Evolutionary conservation across 345 rosid genomes (phyloP), one percentile per base, ranked within the genome.

Genomic region (Cardamine chenopodiifolia): DNA sequence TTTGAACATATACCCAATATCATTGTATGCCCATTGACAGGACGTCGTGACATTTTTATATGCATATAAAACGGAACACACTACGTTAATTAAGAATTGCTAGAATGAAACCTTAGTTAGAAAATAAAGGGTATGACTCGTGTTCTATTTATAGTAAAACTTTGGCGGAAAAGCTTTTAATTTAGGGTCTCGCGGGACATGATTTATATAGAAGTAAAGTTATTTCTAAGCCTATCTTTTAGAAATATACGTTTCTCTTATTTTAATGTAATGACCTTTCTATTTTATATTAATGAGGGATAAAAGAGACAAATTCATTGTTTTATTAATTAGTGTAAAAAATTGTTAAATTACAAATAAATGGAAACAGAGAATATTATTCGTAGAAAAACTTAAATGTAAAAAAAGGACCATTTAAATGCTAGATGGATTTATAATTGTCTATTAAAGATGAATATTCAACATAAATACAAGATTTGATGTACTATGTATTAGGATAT

Each of bases 21-120:
- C 39, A 61, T 75, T 69, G 39, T 52, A 61, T 68, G 57, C n/a
- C 64, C 69, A 60, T 59, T 68, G 79, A 61, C 40, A 68, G 19
- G 79, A 68, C 64, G 39, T 61, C 53, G 29, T 52, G 5, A 31
- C 49, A 42, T 50, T 60, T 75, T 18, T 29, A 12, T 42, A 68
- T 17, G 53, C 34, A 56, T 32, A 5, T 44, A 47, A 8, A 34
- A 32, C 59, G 29, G 40, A 54, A 64, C 29, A 42, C 56, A 54
- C 22, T 40, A 15, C 14, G 55, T 42, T 44, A 44, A 2, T 23
- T 31, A 22, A 64, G 20, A 64, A 45, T 42, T 55, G 47, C 45
- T 42, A 34, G 49, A 48, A 42, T 42, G 55, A 54, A 9, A 58
- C 12, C 4, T 15, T 40, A 22, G 19, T 60, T 61, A 59, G 26